Evolutionary conservation across 179 eudicot species (phyloP).

Genomic region (Beta macrorhiza): DNA sequence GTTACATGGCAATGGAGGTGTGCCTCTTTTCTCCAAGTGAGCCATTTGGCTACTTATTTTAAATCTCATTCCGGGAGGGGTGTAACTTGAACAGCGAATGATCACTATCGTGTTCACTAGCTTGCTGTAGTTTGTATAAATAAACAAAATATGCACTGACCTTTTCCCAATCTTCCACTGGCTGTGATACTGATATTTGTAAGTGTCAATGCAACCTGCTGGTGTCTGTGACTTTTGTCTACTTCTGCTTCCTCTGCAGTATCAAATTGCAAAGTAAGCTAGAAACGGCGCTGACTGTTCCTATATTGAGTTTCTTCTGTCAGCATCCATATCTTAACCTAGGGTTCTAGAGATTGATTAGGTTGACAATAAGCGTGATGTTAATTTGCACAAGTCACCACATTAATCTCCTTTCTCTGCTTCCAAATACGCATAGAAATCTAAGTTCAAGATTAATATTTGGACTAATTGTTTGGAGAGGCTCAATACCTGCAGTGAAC

Average conservation of each 20-base stretch:
- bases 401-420: background rate
- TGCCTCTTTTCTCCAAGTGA: background rate
- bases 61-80: background rate
- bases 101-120: background rate
- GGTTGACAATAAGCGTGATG: background rate
- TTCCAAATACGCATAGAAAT: background rate
- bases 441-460: background rate
- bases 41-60: background rate
- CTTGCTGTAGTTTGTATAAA: background rate
- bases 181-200: background rate
- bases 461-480: background rate
- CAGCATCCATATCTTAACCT: background rate
- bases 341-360: background rate
- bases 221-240: background rate
- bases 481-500: background rate
- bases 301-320: background rate
- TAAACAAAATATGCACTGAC: background rate
- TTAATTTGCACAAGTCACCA: background rate
- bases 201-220: background rate
- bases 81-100: background rate
- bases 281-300: background rate
- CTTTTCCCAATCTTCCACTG: background rate
- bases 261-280: background rate
- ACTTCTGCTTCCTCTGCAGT: background rate
- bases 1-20: background rate